phyloP scores from a whole-genome alignment of 768 basidiomycete genomes.

The Pisolithus microcarpus region DNA sequence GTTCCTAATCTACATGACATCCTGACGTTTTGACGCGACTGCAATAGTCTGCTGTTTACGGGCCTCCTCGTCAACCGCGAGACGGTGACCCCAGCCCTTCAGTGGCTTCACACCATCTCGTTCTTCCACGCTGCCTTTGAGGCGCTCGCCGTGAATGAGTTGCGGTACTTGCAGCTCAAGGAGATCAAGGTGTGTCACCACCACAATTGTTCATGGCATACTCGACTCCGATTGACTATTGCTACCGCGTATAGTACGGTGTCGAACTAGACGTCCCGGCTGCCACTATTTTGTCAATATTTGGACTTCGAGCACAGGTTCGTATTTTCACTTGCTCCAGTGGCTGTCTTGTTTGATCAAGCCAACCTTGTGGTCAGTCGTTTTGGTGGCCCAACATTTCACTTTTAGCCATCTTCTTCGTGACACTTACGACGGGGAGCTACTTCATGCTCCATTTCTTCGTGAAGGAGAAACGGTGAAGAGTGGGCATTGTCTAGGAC shows the following conservation, averaged over 20 bases:
- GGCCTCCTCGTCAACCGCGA: constrained; percentile 94
- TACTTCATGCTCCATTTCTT: constrained; percentile 79
- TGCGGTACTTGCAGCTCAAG: constrained; percentile 87
- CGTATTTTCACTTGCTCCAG: constrained; percentile 7
- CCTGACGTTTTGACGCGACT: constrained; percentile 2
- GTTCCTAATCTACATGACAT: constrained; percentile 1
- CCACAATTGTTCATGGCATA: neutral
- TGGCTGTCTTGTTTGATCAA: neutral
- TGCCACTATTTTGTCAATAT: constrained; percentile 89
- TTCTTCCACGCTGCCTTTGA: constrained; percentile 99
- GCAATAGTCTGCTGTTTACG: constrained; percentile 80
- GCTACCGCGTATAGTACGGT: constrained; percentile 58
- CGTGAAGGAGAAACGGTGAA: constrained; percentile 63
- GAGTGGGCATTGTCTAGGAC: too few relatives aligned
- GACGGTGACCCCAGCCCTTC: constrained; percentile 61
- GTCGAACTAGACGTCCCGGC: constrained; percentile 97
- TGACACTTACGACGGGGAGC: constrained; percentile 65
- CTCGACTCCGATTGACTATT: too few relatives aligned
- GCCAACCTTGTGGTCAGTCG: constrained; percentile 39
- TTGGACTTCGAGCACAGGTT: constrained; percentile 84
- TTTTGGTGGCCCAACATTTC: constrained; percentile 99
- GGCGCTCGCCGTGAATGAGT: constrained; percentile 94
- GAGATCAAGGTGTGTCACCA: constrained; percentile 65
- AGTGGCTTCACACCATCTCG: constrained; percentile 85
- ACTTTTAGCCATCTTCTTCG: constrained; percentile 81